A percentile compares a stretch with the other conserved stretches of the same genome.
phyloP scores from a whole-genome alignment of 1,284 basidiomycete genomes.

The Apiotrichum gracile region DNA sequence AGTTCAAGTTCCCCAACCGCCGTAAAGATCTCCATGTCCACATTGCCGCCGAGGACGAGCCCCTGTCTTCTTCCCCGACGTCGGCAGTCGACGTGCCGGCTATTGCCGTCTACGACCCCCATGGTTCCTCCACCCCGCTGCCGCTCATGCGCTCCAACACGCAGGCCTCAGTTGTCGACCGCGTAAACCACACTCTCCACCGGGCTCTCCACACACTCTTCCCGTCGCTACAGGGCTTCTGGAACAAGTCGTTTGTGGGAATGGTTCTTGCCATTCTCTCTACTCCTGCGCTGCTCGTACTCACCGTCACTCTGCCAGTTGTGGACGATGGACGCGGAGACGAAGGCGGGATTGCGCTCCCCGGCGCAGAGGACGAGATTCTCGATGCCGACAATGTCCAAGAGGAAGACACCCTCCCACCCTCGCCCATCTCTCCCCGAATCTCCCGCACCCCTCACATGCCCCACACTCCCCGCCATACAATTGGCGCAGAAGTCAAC shows the following conservation, averaged over 20 bases:
- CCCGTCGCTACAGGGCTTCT: slow-evolving; percentile 75
- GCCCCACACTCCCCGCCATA: not conserved
- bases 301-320: slow-evolving; percentile 88
- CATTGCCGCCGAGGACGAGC: not conserved
- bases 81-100: not conserved
- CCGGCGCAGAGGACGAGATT: slow-evolving; percentile 31
- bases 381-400: slow-evolving; percentile 35
- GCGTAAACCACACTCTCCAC: not conserved
- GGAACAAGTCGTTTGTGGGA: slow-evolving; percentile 64
- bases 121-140: not conserved
- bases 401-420: slow-evolving; percentile 6
- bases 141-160: not conserved
- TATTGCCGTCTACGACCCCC: not conserved
- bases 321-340: slow-evolving; percentile 53
- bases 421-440: not conserved
- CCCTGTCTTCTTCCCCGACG: not conserved
- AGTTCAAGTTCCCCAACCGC: not conserved
- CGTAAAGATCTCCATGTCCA: not conserved
- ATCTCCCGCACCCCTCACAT: not conserved
- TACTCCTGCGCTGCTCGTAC: slow-evolving; percentile 73
- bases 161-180: not conserved
- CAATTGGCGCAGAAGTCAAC: slow-evolving; percentile 18
- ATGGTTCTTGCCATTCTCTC: slow-evolving; percentile 73
- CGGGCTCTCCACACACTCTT: slow-evolving; percentile 53
- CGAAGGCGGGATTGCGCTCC: slow-evolving; percentile 33